phyloP scores from a whole-genome alignment of 2,329 filamentous ascomycete species.

The Blumeriella jaapii region DNA sequence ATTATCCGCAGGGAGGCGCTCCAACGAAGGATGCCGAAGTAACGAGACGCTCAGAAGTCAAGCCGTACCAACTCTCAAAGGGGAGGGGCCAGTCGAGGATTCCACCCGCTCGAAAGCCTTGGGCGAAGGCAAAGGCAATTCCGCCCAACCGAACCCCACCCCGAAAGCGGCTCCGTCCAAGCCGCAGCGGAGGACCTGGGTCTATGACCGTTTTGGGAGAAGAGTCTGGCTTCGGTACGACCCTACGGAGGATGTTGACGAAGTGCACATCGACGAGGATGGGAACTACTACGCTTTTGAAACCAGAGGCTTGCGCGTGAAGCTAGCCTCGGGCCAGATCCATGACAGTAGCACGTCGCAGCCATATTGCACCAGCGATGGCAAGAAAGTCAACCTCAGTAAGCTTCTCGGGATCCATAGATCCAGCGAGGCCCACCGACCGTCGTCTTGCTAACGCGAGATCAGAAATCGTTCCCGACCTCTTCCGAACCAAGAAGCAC shows the following conservation, averaged over 20 bases:
- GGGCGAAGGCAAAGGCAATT: too few relatives aligned
- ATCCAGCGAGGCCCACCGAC: neutral
- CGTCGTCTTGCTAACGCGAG: too few relatives aligned
- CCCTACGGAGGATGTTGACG: neutral
- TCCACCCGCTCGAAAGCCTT: too few relatives aligned
- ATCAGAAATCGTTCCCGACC: neutral
- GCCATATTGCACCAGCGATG: conserved; percentile 1
- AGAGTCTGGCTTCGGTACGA: neutral
- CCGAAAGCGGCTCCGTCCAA: neutral
- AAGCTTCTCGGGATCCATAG: neutral
- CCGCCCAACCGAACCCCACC: too few relatives aligned
- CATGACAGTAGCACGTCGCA: neutral
- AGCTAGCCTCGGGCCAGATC: conserved; percentile 1
- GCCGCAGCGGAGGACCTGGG: neutral
- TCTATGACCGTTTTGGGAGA: conserved; percentile 1
- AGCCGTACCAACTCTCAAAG: too few relatives aligned
- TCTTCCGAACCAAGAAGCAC: neutral
- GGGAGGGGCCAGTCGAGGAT: too few relatives aligned
- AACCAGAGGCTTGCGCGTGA: neutral
- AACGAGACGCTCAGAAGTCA: too few relatives aligned
- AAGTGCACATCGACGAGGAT: conserved; percentile 2
- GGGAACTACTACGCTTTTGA: conserved; percentile 1
- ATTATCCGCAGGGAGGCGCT: too few relatives aligned
- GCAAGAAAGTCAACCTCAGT: neutral
- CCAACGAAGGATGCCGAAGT: too few relatives aligned